A percentile compares a stretch with the other conserved stretches of the same genome.
These are phyloP conservation scores for Umbelopsis sp. DNA, from an alignment of 192 early-diverging fungal species.

Conservation along the genomic window DNA sequence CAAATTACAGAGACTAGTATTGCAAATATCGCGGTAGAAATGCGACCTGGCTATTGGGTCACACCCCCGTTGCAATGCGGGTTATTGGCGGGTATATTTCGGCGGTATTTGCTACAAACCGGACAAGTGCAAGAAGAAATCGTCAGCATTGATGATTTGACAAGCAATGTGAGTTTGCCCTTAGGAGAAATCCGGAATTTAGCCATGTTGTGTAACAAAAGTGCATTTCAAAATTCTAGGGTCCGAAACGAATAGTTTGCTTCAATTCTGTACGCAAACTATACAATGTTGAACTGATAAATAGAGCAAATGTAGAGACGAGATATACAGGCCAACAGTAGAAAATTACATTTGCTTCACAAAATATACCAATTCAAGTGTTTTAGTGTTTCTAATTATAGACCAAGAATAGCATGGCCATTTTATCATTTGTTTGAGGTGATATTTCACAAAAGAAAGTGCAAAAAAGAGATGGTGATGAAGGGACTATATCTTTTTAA, in stretches of 20 bases:
- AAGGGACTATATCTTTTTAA: conserved; percentile 15
- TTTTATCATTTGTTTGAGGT: conserved; percentile 15
- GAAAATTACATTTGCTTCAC: background rate
- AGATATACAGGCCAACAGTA: background rate
- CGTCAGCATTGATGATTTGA: conserved; percentile 48
- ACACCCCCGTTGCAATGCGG: conserved; percentile 50
- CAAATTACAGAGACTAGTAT: conserved; percentile 60
- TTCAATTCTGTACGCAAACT: conserved; percentile 11
- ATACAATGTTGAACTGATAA: background rate
- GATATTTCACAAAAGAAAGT: conserved; percentile 7
- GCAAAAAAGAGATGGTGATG: background rate
- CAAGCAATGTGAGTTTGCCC: background rate
- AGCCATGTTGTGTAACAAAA: too few relatives aligned
- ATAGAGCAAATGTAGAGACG: background rate
- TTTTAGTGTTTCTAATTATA: conserved; percentile 12
- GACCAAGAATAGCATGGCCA: background rate
- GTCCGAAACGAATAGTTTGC: background rate
- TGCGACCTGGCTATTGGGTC: conserved; percentile 42
- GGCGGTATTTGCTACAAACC: conserved; percentile 43
- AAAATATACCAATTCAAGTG: background rate
- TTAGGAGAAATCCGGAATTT: too few relatives aligned
- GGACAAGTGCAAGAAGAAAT: conserved; percentile 40
- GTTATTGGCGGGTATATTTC: conserved; percentile 50
- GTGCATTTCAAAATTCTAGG: background rate
- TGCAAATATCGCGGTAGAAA: conserved; percentile 56